Evolutionary conservation across 2,329 filamentous ascomycete genomes (phyloP).

Genomic region (Xylaria sp.): DNA sequence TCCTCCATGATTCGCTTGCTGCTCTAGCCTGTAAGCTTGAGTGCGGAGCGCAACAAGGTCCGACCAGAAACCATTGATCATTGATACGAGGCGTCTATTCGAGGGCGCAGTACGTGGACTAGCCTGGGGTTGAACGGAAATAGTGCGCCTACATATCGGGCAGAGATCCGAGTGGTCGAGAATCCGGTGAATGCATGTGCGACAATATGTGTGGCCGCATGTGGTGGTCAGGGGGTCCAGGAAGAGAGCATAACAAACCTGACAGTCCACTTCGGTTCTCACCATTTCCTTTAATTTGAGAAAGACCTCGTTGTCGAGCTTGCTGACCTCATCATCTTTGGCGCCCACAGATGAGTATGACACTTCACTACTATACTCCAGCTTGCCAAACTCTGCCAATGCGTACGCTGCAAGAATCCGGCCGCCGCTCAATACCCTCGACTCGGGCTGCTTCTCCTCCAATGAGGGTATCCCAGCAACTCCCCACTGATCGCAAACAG

Average conservation of each 20-base stretch:
- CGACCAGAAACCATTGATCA: constrained; percentile 77
- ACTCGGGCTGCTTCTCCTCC: constrained; percentile 50
- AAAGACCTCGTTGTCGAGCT: constrained; percentile 63
- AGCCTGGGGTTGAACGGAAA: constrained; percentile 63
- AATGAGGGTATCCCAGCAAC: constrained; percentile 57
- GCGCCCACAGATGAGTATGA: constrained; percentile 46
- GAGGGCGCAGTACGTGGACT: constrained; percentile 57
- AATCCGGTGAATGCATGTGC: constrained; percentile 78
- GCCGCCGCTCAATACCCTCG: constrained; percentile 62
- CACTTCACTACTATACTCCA: constrained; percentile 50
- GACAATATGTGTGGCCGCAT: constrained; percentile 92
- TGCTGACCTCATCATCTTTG: constrained; percentile 45
- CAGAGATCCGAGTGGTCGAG: constrained; percentile 83
- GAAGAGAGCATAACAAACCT: constrained; percentile 86
- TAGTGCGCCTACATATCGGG: constrained; percentile 78
- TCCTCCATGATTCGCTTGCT: constrained; percentile 65
- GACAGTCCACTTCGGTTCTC: constrained; percentile 82
- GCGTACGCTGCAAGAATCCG: constrained; percentile 73
- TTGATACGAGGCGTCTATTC: constrained; percentile 71
- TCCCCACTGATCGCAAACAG: constrained; percentile 54
- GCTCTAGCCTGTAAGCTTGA: constrained; percentile 66
- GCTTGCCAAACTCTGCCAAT: constrained; percentile 60
- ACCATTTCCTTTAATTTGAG: constrained; percentile 69
- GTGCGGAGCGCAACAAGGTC: constrained; percentile 70
- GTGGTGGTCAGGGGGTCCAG: constrained; percentile 84